Conservation (phyloP, 2,329 filamentous ascomycete genomes). For the Curvularia verruculosa region DNA sequence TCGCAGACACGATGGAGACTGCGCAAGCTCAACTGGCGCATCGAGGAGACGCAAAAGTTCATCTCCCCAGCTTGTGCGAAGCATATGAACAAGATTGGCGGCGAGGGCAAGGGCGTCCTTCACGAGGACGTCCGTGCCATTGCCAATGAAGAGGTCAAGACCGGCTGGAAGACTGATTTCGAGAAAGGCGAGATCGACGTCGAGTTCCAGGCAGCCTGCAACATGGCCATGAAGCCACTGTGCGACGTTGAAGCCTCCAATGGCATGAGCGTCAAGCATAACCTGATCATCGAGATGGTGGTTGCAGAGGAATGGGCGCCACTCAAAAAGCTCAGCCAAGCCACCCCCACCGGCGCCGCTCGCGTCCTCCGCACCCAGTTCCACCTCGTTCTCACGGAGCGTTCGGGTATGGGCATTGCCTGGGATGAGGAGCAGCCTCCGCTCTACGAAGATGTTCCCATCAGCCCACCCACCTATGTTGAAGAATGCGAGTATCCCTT, state of each 20-base stretch:
- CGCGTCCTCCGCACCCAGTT: slow-evolving; percentile 94
- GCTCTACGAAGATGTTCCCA: slow-evolving; percentile 90
- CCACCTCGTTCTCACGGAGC: slow-evolving; percentile 78
- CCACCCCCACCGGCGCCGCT: slow-evolving; percentile 87
- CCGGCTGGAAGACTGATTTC: slow-evolving; percentile 87
- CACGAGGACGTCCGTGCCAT: slow-evolving; percentile 79
- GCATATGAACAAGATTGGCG: slow-evolving; percentile 70
- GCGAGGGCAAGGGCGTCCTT: slow-evolving; percentile 70
- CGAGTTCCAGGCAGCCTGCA: slow-evolving; percentile 72
- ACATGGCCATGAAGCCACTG: slow-evolving; percentile 67
- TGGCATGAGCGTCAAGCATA: slow-evolving; percentile 81
- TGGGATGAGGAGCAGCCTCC: slow-evolving; percentile 98
- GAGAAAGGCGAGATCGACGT: slow-evolving; percentile 77
- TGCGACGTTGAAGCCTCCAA: slow-evolving; percentile 78
- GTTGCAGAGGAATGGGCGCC: slow-evolving; percentile 86
- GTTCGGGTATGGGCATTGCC: slow-evolving; percentile 84
- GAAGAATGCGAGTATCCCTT: slow-evolving; percentile 35
- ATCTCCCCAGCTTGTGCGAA: slow-evolving; percentile 79
- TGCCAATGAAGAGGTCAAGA: slow-evolving; percentile 80
- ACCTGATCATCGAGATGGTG: slow-evolving; percentile 89
- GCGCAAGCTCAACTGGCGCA: slow-evolving; percentile 88
- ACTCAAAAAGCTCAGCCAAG: slow-evolving; percentile 71
- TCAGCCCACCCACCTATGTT: slow-evolving; percentile 71
- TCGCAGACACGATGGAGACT: slow-evolving; percentile 85
- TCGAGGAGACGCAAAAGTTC: slow-evolving; percentile 84